Conservation (phyloP, 495 filamentous ascomycete genomes). For the Hypoxylon fuscum region DNA sequence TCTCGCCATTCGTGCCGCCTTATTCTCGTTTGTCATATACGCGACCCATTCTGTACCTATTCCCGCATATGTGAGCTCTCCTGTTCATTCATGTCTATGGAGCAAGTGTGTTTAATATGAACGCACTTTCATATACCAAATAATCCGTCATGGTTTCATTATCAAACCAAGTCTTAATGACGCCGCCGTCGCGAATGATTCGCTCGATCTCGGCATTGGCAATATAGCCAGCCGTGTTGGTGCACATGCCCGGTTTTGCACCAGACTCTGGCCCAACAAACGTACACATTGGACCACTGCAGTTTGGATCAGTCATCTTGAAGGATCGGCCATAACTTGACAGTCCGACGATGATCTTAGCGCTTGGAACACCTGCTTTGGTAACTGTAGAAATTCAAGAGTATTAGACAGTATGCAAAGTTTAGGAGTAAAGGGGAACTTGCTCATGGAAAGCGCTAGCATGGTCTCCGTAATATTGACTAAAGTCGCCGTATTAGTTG, state of each 20-base stretch:
- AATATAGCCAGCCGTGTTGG: constrained; percentile 47
- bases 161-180: too few species aligned
- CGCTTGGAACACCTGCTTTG: constrained; percentile 52
- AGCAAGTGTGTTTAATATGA: too few species aligned
- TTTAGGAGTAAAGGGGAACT: neutral
- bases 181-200: constrained; percentile 29
- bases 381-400: constrained; percentile 37
- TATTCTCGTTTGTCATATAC: constrained; percentile 17
- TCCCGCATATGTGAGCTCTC: constrained; percentile 18
- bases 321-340: constrained; percentile 51
- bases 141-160: too few species aligned
- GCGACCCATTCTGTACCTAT: too few species aligned
- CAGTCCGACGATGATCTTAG: constrained; percentile 51
- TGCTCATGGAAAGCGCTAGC: constrained; percentile 46
- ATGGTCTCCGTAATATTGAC: constrained; percentile 57
- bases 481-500: constrained; percentile 45
- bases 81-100: constrained; percentile 35
- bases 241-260: constrained; percentile 50
- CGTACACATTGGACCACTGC: constrained; percentile 37
- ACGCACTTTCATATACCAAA: too few species aligned
- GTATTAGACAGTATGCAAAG: neutral
- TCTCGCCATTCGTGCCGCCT: constrained; percentile 37
- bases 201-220: constrained; percentile 48
- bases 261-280: constrained; percentile 29
- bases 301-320: constrained; percentile 45